Conservation (phyloP, 768 basidiomycete species). For the Gautieria morchelliformis region DNA sequence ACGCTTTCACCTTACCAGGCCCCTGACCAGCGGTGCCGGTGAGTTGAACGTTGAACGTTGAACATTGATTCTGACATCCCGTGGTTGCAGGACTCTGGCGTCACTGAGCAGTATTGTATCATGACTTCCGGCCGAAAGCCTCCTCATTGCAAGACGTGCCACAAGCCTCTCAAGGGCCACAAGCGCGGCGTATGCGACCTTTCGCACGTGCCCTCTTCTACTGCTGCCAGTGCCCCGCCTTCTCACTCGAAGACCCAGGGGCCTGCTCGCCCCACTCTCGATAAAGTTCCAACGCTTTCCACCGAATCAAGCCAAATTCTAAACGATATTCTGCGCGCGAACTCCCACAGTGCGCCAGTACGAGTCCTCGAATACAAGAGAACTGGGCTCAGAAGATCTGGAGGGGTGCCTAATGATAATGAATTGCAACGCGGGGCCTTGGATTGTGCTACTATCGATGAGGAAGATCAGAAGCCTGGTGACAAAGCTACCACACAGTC, state of each 20-base stretch:
- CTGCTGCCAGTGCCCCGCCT: background rate
- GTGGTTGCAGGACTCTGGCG: background rate
- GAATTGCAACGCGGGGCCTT: background rate
- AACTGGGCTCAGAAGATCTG: background rate
- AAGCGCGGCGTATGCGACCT: background rate
- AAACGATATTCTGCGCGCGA: background rate
- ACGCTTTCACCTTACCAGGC: background rate
- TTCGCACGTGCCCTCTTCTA: background rate
- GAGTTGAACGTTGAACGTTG: no score
- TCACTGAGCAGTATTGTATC: background rate
- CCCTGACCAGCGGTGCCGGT: background rate
- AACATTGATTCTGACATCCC: no score
- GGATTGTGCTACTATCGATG: background rate
- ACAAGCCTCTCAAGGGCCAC: conserved; percentile 2
- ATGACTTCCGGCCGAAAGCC: background rate
- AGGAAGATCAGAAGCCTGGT: background rate
- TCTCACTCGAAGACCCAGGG: background rate
- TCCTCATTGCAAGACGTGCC: conserved; percentile 1
- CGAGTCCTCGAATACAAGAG: background rate
- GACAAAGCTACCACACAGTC: background rate
- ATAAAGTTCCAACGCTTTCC: background rate
- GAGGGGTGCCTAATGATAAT: background rate
- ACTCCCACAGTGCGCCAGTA: background rate
- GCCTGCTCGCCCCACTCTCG: background rate
- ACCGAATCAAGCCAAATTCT: background rate